Evolutionary conservation across 192 early-diverging fungal genomes (phyloP), one percentile per base, ranked within the genome.

Genomic region (Coemansia sp.): DNA sequence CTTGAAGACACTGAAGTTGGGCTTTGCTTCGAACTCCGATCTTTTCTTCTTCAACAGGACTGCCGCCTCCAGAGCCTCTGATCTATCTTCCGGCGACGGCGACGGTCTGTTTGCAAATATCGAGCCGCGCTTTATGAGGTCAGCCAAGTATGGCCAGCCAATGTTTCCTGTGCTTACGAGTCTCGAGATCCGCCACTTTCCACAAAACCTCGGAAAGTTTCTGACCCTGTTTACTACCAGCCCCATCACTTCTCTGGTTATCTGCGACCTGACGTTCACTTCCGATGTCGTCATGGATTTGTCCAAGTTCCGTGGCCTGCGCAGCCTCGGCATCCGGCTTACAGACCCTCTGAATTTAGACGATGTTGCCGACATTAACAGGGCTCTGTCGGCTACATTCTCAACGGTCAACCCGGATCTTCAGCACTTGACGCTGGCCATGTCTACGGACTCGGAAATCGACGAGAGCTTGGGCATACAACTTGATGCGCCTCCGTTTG

Each of bases 111-210:
- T 38, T 38, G 36, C 36, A 9, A 8, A 38, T 9, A 38, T 38
- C 36, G 36, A 38, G 36, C 36, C 36, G 36, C 36, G 36, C 36
- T 38, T 38, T 38, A 38, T 38, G 36, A 38, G 36, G 36, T 38
- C 36, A 38, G 36, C 49, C 7, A 9, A 22, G 8, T 72, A 57
- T 16, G 10, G 5, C 27, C 12, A 6, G 12, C 54, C 69, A 16
- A 13, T 12, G 65, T 77, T 77, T 34, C 75, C 75, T 0, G 47
- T 36, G 29, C 60, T 77, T 40, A 49, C 40, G 18, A 43, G 40
- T 11, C 65, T 77, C 6, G 68, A 55, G 2, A 4, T 77, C 15
- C 52, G 65, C 11, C 65, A 70, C 47, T 71, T 12, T 3, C 42
- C 67, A 24, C 8, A 10, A 1, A 9, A 2, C 49, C 8, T 7